Conservation (phyloP, 2,329 filamentous ascomycete species). For the Ophiostoma quercus region DNA sequence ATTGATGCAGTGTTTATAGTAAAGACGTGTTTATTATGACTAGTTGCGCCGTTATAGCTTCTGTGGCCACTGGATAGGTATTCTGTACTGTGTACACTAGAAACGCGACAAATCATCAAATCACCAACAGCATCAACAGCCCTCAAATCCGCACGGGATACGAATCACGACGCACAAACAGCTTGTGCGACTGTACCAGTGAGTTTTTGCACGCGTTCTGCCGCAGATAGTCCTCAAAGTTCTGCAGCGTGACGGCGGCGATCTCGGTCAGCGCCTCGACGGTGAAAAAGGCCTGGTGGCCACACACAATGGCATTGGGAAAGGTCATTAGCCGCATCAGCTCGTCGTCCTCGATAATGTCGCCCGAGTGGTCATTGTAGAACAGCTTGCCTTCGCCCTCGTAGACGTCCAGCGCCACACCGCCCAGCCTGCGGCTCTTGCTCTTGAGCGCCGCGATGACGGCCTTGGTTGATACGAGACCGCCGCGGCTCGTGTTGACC, state of each 20-base stretch:
- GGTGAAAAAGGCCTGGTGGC: constrained; percentile 67
- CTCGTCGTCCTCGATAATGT: constrained; percentile 62
- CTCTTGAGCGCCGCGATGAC: constrained; percentile 53
- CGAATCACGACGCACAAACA: constrained; percentile 28
- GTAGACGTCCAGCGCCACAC: constrained; percentile 63
- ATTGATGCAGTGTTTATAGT: background rate
- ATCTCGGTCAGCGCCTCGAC: constrained; percentile 61
- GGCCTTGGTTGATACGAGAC: constrained; percentile 55
- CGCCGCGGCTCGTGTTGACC: constrained; percentile 64
- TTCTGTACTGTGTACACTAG: too few species aligned
- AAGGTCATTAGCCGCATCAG: constrained; percentile 64
- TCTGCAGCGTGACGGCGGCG: constrained; percentile 53
- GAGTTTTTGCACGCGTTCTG: constrained; percentile 37
- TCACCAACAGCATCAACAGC: background rate
- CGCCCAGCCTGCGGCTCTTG: constrained; percentile 52
- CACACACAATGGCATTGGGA: constrained; percentile 61
- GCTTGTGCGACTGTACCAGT: constrained; percentile 32
- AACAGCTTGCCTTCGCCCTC: constrained; percentile 60
- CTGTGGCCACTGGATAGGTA: too few species aligned
- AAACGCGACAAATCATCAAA: background rate
- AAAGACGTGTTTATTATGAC: background rate
- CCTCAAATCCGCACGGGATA: constrained; percentile 36
- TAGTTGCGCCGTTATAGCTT: background rate
- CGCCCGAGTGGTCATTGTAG: constrained; percentile 59
- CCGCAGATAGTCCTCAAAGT: constrained; percentile 45